Evolutionary conservation across 768 basidiomycete species (phyloP).

Genomic region (Xerocomus potaroensis): DNA sequence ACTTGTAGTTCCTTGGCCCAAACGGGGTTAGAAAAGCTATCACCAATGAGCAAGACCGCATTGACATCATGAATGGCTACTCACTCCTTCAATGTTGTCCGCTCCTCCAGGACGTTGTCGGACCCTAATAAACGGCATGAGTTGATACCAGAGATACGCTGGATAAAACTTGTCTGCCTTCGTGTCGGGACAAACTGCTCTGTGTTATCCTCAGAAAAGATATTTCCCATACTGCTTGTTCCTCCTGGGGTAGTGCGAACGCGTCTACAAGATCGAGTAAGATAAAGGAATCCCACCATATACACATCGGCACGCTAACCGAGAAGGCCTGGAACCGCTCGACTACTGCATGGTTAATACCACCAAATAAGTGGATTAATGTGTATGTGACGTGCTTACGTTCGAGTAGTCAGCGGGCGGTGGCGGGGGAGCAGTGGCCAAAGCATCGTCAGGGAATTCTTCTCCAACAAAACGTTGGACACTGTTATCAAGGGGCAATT

Average conservation of each 20-base stretch:
- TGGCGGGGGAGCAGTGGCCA: conserved; percentile 51
- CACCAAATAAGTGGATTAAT: background rate
- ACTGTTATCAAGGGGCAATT: background rate
- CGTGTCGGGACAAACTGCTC: conserved; percentile 66
- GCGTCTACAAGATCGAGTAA: conserved; percentile 26
- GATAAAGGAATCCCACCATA: background rate
- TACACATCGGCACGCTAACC: conserved; percentile 32
- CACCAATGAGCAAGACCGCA: background rate
- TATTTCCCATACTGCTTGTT: conserved; percentile 21
- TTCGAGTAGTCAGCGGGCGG: background rate
- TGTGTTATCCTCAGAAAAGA: conserved; percentile 44
- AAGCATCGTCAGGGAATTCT: conserved; percentile 53
- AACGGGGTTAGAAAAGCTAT: conserved; percentile 29
- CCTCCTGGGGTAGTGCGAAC: conserved; percentile 33
- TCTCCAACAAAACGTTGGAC: conserved; percentile 17
- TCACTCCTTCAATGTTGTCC: conserved; percentile 49
- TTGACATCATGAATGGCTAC: conserved; percentile 11
- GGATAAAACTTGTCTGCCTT: conserved; percentile 37
- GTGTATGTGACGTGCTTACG: background rate
- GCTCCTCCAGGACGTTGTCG: conserved; percentile 64
- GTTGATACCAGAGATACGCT: background rate
- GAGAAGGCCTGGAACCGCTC: conserved; percentile 41
- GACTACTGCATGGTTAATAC: conserved; percentile 1
- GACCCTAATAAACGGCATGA: conserved; percentile 39
- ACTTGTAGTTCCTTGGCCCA: too few species aligned